phyloP scores from a whole-genome alignment of 495 filamentous ascomycete species.

The Haplographium delicatum region DNA sequence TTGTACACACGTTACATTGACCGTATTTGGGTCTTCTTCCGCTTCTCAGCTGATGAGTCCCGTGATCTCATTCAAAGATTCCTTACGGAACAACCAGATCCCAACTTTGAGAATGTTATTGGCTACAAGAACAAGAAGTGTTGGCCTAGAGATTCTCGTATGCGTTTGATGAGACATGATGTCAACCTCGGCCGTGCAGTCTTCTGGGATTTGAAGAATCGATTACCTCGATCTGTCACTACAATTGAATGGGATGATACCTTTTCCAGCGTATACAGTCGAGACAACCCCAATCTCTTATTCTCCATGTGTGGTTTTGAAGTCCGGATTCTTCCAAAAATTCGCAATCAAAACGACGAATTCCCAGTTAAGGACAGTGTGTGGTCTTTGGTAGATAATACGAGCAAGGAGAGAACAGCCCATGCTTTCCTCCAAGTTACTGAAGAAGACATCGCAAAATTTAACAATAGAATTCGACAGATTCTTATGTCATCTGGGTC shows the following conservation, averaged over 20 bases:
- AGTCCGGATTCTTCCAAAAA: conserved; percentile 95
- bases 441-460: conserved; percentile 97
- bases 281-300: conserved; percentile 94
- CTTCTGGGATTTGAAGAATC: conserved; percentile 99
- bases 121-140: conserved; percentile 99
- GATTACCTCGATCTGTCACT: conserved; percentile 87
- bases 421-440: conserved; percentile 98
- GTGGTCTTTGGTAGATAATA: conserved; percentile 95
- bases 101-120: conserved; percentile 99
- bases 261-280: conserved; percentile 97
- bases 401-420: conserved; percentile 92
- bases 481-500: conserved; percentile 99
- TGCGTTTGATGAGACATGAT: conserved; percentile 98
- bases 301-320: conserved; percentile 99
- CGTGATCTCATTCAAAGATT: conserved; percentile 96
- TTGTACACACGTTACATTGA: conserved; percentile 98
- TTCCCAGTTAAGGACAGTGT: conserved; percentile 97
- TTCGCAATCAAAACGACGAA: conserved; percentile 88
- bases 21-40: conserved; percentile 96
- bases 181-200: conserved; percentile 97
- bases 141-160: conserved; percentile 95
- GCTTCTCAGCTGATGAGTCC: conserved; percentile 90
- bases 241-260: conserved; percentile 99
- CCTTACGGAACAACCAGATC: conserved; percentile 96
- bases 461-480: conserved; percentile 98